These are phyloP conservation scores for Trypanosoma cruzi DNA, from an alignment of 208 protist genomes.

Conservation along the genomic window DNA sequence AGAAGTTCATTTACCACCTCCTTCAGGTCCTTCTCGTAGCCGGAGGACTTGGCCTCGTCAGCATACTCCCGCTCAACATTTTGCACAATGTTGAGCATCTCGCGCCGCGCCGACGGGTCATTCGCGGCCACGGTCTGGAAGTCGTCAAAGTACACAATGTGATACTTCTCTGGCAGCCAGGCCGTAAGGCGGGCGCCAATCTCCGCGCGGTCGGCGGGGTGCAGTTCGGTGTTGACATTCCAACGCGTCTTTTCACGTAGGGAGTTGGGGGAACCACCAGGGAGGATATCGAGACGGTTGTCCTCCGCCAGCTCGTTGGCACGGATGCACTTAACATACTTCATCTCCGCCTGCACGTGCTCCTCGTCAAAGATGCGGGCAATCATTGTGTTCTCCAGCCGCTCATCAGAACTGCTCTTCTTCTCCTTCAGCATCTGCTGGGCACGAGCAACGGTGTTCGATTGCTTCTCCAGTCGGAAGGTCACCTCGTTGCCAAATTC, in stretches of 20 bases:
- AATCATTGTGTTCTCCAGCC: slow-evolving; percentile 76
- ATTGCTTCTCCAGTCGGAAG: slow-evolving; percentile 85
- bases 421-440: slow-evolving; percentile 81
- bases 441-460: slow-evolving; percentile 84
- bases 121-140: slow-evolving; percentile 90
- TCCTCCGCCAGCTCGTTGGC: slow-evolving; percentile 89
- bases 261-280: slow-evolving; percentile 83
- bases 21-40: slow-evolving; percentile 69
- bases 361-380: slow-evolving; percentile 89
- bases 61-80: slow-evolving; percentile 82
- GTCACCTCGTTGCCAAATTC: slow-evolving; percentile 89
- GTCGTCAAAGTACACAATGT: slow-evolving; percentile 90
- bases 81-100: slow-evolving; percentile 81
- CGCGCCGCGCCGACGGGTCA: slow-evolving; percentile 56
- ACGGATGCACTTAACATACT: slow-evolving; percentile 91
- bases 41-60: slow-evolving; percentile 64
- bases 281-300: slow-evolving; percentile 88
- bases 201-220: slow-evolving; percentile 77
- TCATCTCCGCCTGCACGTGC: slow-evolving; percentile 90
- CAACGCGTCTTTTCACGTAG: slow-evolving; percentile 89
- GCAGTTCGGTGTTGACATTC: slow-evolving; percentile 87
- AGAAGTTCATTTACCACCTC: slow-evolving; percentile 63
- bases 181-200: slow-evolving; percentile 80
- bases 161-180: slow-evolving; percentile 91
- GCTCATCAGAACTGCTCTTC: slow-evolving; percentile 44